phyloP scores from a whole-genome alignment of 768 basidiomycete species.

The Boletus rubropictus region DNA sequence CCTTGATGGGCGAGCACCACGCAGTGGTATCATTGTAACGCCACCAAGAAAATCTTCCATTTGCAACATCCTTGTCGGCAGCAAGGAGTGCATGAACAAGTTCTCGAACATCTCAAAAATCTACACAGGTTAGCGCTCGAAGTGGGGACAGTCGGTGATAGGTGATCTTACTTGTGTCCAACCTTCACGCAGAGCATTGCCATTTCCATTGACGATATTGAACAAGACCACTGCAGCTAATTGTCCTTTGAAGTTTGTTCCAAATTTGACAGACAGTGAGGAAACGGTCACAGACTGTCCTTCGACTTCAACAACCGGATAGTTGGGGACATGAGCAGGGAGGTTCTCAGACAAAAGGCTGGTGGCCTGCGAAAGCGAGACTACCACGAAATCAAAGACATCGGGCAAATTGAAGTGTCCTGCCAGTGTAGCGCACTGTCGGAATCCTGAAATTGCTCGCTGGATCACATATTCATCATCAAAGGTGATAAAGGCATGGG shows the following conservation, averaged over 20 bases:
- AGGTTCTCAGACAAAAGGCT: slow-evolving; percentile 73
- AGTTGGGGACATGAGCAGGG: slow-evolving; percentile 68
- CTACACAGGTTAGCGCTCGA: slow-evolving; percentile 34
- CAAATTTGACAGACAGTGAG: slow-evolving; percentile 86
- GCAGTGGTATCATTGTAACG: slow-evolving; percentile 84
- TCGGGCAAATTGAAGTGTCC: slow-evolving; percentile 85
- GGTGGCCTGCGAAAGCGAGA: slow-evolving; percentile 88
- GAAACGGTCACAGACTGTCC: slow-evolving; percentile 88
- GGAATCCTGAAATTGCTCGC: slow-evolving; percentile 90
- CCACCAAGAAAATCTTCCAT: slow-evolving; percentile 99
- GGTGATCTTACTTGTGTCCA: slow-evolving; percentile 72
- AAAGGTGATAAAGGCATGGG: slow-evolving; percentile 92
- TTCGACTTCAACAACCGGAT: slow-evolving; percentile 86
- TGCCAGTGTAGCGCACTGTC: slow-evolving; percentile 92
- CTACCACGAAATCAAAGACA: slow-evolving; percentile 94
- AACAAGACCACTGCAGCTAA: slow-evolving; percentile 95
- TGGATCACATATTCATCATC: slow-evolving; percentile 97
- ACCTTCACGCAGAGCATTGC: slow-evolving; percentile 87
- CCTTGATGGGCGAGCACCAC: slow-evolving; percentile 62
- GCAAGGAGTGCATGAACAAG: slow-evolving; percentile 86
- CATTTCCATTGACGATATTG: slow-evolving; percentile 95
- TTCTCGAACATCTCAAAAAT: slow-evolving; percentile 99
- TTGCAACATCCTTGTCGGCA: slow-evolving; percentile 87
- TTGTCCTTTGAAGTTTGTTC: slow-evolving; percentile 92
- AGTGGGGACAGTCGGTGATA: neutral